Percentiles rank a stretch among this genome's conserved stretches.
These are phyloP conservation scores for Stagonosporopsis chrysanthemi DNA, from an alignment of 2,329 filamentous ascomycete genomes.

Conservation along the genomic window DNA sequence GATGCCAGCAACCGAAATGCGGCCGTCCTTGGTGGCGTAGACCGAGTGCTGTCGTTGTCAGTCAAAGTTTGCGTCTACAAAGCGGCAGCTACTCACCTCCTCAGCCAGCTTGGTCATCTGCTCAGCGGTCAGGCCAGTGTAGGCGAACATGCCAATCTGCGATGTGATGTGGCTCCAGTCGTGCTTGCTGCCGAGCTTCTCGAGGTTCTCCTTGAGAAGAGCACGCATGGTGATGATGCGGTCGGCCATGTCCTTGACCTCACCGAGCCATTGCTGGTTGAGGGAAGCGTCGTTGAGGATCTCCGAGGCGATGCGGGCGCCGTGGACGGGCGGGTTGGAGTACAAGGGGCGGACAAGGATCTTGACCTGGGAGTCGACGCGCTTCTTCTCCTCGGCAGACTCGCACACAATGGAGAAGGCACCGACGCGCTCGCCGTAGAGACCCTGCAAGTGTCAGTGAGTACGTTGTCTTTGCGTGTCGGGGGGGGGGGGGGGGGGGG, in stretches of 20 bases:
- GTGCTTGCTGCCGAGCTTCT: slow-evolving; percentile 93
- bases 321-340: slow-evolving; percentile 97
- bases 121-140: slow-evolving; percentile 88
- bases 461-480: not conserved
- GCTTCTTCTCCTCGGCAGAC: slow-evolving; percentile 89
- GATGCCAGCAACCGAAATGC: slow-evolving; percentile 86
- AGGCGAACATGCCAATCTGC: slow-evolving; percentile 98
- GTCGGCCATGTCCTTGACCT: slow-evolving; percentile 99
- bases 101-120: slow-evolving; percentile 92
- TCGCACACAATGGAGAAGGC: slow-evolving; percentile 92
- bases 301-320: slow-evolving; percentile 89
- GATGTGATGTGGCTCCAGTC: slow-evolving; percentile 99
- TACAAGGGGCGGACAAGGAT: slow-evolving; percentile 96
- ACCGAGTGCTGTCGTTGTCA: slow-evolving; percentile 74
- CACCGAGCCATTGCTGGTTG: slow-evolving; percentile 92
- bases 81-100: slow-evolving; percentile 63
- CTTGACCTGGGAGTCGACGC: slow-evolving; percentile 97
- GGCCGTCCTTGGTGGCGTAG: slow-evolving; percentile 92
- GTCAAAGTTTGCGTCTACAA: not conserved
- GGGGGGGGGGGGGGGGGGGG: too few species aligned
- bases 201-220: slow-evolving; percentile 91
- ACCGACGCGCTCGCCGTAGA: slow-evolving; percentile 97
- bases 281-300: slow-evolving; percentile 87
- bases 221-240: slow-evolving; percentile 99
- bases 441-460: slow-evolving; percentile 65